Percentiles rank a stretch among this genome's conserved stretches.
Evolutionary conservation across 805 yeast genomes (phyloP).

Genomic region (Spathaspora passalidarum): DNA sequence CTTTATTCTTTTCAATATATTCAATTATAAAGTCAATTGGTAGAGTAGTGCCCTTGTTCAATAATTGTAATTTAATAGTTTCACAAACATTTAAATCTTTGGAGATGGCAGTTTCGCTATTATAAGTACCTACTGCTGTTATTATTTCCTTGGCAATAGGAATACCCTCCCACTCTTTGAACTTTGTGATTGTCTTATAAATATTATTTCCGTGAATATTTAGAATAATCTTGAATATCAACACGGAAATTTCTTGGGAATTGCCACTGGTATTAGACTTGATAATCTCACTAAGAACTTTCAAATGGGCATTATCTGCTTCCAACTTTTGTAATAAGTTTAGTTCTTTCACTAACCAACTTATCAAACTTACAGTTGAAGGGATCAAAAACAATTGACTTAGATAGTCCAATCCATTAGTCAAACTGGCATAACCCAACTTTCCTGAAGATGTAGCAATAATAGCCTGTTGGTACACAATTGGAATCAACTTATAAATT

Average conservation of each 20-base stretch:
- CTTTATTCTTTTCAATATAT: slow-evolving; percentile 3
- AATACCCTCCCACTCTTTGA: slow-evolving; percentile 11
- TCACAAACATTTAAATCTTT: slow-evolving; percentile 6
- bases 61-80: neutral
- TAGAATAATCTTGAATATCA: slow-evolving; percentile 23
- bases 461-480: slow-evolving; percentile 70
- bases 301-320: slow-evolving; percentile 11
- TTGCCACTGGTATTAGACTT: slow-evolving; percentile 14
- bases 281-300: slow-evolving; percentile 24
- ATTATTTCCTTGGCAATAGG: slow-evolving; percentile 13
- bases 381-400: slow-evolving; percentile 72
- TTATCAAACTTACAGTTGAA: slow-evolving; percentile 41
- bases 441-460: slow-evolving; percentile 54
- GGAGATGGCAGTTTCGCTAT: slow-evolving; percentile 1
- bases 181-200: slow-evolving; percentile 12
- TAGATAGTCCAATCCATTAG: slow-evolving; percentile 83
- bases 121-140: neutral
- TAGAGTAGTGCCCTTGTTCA: neutral
- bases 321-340: slow-evolving; percentile 6
- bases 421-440: slow-evolving; percentile 57
- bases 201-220: slow-evolving; percentile 19
- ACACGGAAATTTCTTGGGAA: slow-evolving; percentile 11
- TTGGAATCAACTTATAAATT: slow-evolving; percentile 66
- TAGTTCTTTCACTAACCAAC: slow-evolving; percentile 25
- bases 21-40: neutral